Base-by-base conservation (phyloP, 2,329 filamentous ascomycete genomes). In the Aspergillus sp. region DNA sequence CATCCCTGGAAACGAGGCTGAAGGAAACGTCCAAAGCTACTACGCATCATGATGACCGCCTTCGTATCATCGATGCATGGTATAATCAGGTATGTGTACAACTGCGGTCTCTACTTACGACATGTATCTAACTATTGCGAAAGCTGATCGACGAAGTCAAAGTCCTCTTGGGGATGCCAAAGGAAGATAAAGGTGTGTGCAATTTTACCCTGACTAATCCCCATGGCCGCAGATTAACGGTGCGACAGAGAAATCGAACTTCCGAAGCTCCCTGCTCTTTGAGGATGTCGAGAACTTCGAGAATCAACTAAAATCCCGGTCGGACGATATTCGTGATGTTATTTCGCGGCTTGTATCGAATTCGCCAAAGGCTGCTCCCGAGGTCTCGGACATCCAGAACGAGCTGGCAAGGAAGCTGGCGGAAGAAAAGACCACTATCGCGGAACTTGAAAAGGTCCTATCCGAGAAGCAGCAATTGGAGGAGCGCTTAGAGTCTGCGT, bases 61-160 rank as follows among this genome's bases (percentile, higher is more conserved):
- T 98, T 32, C 79, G 89, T 52, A 75, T 86, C 42, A 79, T 95
- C 47, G 88, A 98, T 68, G 75, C 78, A 41, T 98, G 91, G 91
- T 93, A 91, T 66, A 76, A 82, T 53, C 89, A 98, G 75, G 86
- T 93, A 63, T 60, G 73, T 64, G 33, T 25, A 36, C 14, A 13
- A 3, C 19, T 10, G 10, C 19, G 6, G 5, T 22, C 19, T 10
- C 19, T 22, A 22, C n/a, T n/a, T n/a, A n/a, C n/a, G n/a, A n/a
- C n/a, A n/a, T n/a, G n/a, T n/a, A n/a, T n/a, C n/a, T n/a, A n/a
- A n/a, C n/a, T n/a, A n/a, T n/a, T 15, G 14, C 15, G 6, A 8
- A 30, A 64, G 60, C 55, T 64, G 33, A 53, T 69, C 39, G 66
- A 69, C 41, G 66, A 69, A 45, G 49, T 68, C 29, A 67, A 63